phyloP scores from a whole-genome alignment of 306 rosid species.

The Leucaena leucocephala region DNA sequence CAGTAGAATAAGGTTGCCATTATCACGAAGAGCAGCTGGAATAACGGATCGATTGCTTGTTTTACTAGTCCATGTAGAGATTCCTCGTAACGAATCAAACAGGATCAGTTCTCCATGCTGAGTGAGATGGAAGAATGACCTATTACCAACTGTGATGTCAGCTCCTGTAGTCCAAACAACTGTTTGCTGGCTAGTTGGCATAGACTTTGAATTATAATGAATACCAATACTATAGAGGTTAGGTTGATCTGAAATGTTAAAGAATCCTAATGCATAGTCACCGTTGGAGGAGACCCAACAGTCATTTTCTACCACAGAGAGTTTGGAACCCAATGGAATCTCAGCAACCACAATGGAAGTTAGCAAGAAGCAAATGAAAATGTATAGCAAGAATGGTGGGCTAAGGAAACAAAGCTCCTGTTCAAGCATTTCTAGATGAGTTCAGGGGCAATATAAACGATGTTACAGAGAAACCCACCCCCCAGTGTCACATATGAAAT shows the following conservation, averaged over 20 bases:
- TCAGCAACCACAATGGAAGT: slow-evolving; percentile 46
- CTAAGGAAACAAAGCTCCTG: slow-evolving; percentile 42
- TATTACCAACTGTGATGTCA: slow-evolving; percentile 52
- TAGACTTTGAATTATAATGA: slow-evolving; percentile 64
- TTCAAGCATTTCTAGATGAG: slow-evolving; percentile 56
- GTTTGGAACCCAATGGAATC: slow-evolving; percentile 73
- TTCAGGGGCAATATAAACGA: slow-evolving; percentile 30
- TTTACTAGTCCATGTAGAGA: slow-evolving; percentile 53
- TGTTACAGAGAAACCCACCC: slow-evolving; percentile 18
- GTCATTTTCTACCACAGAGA: slow-evolving; percentile 51
- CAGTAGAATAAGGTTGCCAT: slow-evolving; percentile 75
- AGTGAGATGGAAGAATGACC: slow-evolving; percentile 63
- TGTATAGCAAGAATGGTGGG: slow-evolving; percentile 42
- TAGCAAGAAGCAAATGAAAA: slow-evolving; percentile 48
- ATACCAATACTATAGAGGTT: slow-evolving; percentile 63
- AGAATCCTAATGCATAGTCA: slow-evolving; percentile 76
- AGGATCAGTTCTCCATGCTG: slow-evolving; percentile 61
- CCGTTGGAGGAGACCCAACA: slow-evolving; percentile 75
- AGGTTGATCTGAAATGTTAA: slow-evolving; percentile 53
- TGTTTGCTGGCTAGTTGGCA: slow-evolving; percentile 52
- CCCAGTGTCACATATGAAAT: slow-evolving; percentile 29
- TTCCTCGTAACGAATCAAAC: slow-evolving; percentile 56
- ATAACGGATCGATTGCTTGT: slow-evolving; percentile 51
- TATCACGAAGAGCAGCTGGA: slow-evolving; percentile 62
- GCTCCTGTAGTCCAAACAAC: slow-evolving; percentile 78